Conservation (phyloP, 108 stramenopile genomes). For the Craspedostauros australis region DNA sequence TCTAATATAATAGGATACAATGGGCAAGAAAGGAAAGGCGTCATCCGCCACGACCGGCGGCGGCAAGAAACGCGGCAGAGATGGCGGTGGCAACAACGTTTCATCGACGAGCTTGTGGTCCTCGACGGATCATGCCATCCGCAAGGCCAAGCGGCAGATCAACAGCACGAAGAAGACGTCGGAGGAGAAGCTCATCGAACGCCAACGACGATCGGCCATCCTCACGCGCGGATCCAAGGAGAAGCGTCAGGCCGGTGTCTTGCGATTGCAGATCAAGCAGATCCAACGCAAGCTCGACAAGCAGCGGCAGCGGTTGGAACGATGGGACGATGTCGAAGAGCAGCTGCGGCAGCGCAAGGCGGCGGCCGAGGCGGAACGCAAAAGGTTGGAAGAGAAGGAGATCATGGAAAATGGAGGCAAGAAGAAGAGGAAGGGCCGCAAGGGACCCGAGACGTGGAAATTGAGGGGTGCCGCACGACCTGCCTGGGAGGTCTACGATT, state of each 20-base stretch:
- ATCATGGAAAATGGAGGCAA: constrained; percentile 7
- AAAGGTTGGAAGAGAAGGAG: constrained; percentile 12
- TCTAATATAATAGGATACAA: too few species aligned
- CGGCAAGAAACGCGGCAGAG: not conserved
- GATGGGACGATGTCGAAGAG: constrained; percentile 75
- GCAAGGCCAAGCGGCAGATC: constrained; percentile 25
- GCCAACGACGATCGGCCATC: constrained; percentile 20
- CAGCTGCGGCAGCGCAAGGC: constrained; percentile 1
- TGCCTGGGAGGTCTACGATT: constrained; percentile 83
- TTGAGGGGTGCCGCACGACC: constrained; percentile 83
- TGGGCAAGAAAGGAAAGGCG: too few species aligned
- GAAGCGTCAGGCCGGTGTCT: constrained; percentile 31
- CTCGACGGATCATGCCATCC: constrained; percentile 30
- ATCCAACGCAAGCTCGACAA: constrained; percentile 48
- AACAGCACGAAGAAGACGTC: constrained; percentile 2
- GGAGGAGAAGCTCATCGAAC: constrained; percentile 15
- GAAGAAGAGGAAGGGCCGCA: constrained; percentile 47
- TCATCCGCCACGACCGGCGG: not conserved
- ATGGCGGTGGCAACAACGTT: constrained; percentile 1
- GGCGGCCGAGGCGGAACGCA: constrained; percentile 19
- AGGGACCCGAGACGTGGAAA: constrained; percentile 84
- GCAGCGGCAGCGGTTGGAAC: constrained; percentile 41
- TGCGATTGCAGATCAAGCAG: constrained; percentile 64
- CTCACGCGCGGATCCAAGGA: constrained; percentile 36
- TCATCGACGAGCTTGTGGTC: constrained; percentile 17